Base-by-base conservation (phyloP, 2,329 filamentous ascomycete species). In the Teratosphaeria nubilosa region DNA sequence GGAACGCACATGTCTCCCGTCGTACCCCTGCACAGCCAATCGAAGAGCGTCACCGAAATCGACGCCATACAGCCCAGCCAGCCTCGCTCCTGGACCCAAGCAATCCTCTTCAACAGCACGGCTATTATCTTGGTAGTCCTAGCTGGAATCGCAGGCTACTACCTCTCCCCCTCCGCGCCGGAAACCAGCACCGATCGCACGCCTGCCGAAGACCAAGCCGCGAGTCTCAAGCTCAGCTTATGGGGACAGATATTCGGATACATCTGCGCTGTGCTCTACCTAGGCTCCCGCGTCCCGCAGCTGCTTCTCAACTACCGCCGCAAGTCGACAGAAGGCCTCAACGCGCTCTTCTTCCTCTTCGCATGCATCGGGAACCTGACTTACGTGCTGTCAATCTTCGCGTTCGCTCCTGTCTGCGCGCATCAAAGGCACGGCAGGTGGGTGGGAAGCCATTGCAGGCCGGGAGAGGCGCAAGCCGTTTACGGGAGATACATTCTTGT, bases 361-460 rank as follows among this genome's bases (percentile, higher is more conserved):
- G 94, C 94, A 4, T 97, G 92, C 70, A 83, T 97, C 5, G 94
- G 94, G 1, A 99, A 99, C 72, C 73, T 96, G 63, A 96, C 91
- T 0, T 97, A 95, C 68, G 91, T 96, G 20, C 77, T 96, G 41
- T 91, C 87, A 41, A 97, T 99, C 65, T 81, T 97, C 63, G 91
- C 91, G 0, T 97, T 91, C 69, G 89, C 91, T 59, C 90, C 91
- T 0, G 77, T 81, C 31, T 95, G 90, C 64, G 70, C 70, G 45
- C 60, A 68, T 48, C 66, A 68, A 52, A 63, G 60, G 14, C 70
- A 68, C 48, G 69, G 70, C 1, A 30, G 51, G 25, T 72, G 67
- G 66, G 67, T 65, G 25, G 65, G 68, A 34, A 75, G 64, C 25
- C 68, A 72, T 14, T 96, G 91, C 74, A 72, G 71, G 27, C 75